These are phyloP conservation scores for Fraxinus cuspidata DNA, from an alignment of 257 asterid genomes.

Conservation along the genomic window DNA sequence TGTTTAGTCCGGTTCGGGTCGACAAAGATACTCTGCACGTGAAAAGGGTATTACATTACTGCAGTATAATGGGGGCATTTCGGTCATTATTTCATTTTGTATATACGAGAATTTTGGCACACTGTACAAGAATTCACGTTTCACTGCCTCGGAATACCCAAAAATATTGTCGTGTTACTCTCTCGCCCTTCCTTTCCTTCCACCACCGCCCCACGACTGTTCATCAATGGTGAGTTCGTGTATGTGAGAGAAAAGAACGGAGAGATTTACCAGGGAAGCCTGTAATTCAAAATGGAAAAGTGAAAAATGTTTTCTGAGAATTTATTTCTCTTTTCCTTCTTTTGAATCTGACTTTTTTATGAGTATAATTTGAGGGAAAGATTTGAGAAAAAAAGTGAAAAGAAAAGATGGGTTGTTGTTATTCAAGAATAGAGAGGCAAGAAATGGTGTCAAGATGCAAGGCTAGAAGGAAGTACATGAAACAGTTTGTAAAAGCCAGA, in stretches of 20 bases:
- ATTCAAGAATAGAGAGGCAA: constrained; percentile 73
- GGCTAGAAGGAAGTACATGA: constrained; percentile 82
- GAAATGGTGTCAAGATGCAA: constrained; percentile 92
- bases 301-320: not conserved
- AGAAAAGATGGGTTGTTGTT: constrained; percentile 80
- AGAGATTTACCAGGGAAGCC: not conserved
- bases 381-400: not conserved
- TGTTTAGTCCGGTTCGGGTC: not conserved
- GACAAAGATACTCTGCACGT: constrained; percentile 17
- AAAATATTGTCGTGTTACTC: constrained; percentile 16
- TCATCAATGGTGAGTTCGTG: not conserved
- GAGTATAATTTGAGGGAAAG: constrained; percentile 6
- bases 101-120: constrained; percentile 40
- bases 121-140: constrained; percentile 48
- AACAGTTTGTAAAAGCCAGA: constrained; percentile 88
- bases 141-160: constrained; percentile 30
- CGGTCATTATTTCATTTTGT: not conserved
- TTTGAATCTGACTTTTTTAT: not conserved
- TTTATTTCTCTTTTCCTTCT: not conserved
- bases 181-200: not conserved
- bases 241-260: not conserved
- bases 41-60: not conserved
- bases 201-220: not conserved
- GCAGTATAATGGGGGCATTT: constrained; percentile 23
- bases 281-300: not conserved